Base-by-base conservation (phyloP, 2,329 filamentous ascomycete species). In the Cladophialophora exuberans region DNA sequence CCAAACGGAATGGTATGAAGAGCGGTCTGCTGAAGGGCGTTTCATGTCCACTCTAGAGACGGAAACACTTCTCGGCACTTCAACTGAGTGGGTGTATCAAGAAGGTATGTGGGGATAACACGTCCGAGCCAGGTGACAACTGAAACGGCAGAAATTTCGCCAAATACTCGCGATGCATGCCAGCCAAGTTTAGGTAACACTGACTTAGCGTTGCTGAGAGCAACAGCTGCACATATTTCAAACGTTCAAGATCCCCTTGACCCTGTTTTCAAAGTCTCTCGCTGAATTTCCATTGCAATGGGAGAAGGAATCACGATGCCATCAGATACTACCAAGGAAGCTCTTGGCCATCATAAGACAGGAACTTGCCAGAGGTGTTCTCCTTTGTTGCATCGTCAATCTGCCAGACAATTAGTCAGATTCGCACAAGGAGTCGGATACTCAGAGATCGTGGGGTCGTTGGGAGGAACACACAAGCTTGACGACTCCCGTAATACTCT, bases 401-500 rank as follows among this genome's bases (percentile, higher is more conserved):
- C 62, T 63, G 45, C 36, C 10, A 17, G 28, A 6, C 23, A 23
- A 23, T 13, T 4, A 42, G 39, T 42, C 13, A 42, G 39, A n/a
- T n/a, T n/a, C 36, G 18, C 3, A 11, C 6, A 39, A 20, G 22
- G 4, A 39, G 15, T 20, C 18, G 13, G 9, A 42, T 10, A 26
- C 20, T 42, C 13, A 25, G n/a, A 18, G 20, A 46, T 3, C 62
- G 54, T 38, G 6, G 4, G 15, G 18, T n/a, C 7, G 11, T 22
- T 35, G 11, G 17, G 25, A 10, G 22, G 11, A 10, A 53, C 59
- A 42, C 57, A 60, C 54, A 17, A 62, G 22, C 15, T 60, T 58
- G 17, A 64, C 38, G n/a, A 65, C 10, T 5, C 61, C 62, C 3
- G 38, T 35, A 4, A 54, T 56, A 42, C 57, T 64, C 5, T 67